Percentiles rank a stretch among this genome's conserved stretches.
Conservation (phyloP, 2,329 filamentous ascomycete species). For the Pestalotiopsis sp. region DNA sequence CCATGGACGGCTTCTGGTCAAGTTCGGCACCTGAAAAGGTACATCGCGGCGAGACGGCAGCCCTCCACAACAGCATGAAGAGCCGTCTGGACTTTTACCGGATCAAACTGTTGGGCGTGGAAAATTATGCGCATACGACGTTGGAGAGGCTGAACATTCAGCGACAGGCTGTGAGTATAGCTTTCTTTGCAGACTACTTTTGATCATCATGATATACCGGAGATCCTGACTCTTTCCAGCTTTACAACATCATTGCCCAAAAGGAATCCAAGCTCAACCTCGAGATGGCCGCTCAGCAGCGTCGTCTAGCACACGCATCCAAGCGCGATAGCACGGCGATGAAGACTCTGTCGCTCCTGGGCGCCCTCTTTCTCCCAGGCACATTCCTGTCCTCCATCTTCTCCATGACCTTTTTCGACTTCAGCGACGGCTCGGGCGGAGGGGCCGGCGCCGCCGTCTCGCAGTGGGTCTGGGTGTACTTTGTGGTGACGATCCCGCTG, state of each 20-base stretch:
- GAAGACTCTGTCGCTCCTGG: slow-evolving; percentile 67
- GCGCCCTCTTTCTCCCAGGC: slow-evolving; percentile 65
- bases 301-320: slow-evolving; percentile 60
- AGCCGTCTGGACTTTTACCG: slow-evolving; percentile 62
- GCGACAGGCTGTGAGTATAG: slow-evolving; percentile 56
- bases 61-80: slow-evolving; percentile 54
- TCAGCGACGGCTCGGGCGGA: slow-evolving; percentile 44
- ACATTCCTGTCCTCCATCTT: slow-evolving; percentile 67
- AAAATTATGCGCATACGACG: slow-evolving; percentile 66
- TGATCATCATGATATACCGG: background rate
- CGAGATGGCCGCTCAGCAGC: slow-evolving; percentile 64
- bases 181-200: background rate
- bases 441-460: slow-evolving; percentile 48
- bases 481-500: slow-evolving; percentile 61
- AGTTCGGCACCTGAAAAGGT: background rate
- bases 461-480: slow-evolving; percentile 64
- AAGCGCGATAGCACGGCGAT: slow-evolving; percentile 66
- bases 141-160: slow-evolving; percentile 64
- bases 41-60: slow-evolving; percentile 19
- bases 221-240: slow-evolving; percentile 35
- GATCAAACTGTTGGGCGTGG: slow-evolving; percentile 62
- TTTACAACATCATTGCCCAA: slow-evolving; percentile 70
- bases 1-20: slow-evolving; percentile 48
- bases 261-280: slow-evolving; percentile 67
- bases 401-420: slow-evolving; percentile 70